phyloP scores from a whole-genome alignment of 306 rosid species.

The Mucuna pruriens region DNA sequence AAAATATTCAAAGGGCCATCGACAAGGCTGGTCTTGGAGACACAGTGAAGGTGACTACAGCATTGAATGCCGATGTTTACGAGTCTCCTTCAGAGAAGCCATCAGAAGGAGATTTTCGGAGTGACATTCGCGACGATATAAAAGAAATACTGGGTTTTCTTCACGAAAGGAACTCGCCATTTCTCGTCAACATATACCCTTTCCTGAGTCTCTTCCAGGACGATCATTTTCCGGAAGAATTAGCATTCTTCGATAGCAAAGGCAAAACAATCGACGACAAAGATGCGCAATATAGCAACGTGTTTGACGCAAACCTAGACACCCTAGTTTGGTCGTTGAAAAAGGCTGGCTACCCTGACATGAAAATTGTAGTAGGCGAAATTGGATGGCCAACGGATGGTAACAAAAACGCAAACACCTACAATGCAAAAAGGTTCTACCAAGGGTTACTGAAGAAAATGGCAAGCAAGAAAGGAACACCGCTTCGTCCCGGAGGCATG shows the following conservation, averaged over 20 bases:
- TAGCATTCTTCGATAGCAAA: constrained; percentile 60
- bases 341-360: constrained; percentile 42
- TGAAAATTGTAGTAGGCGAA: constrained; percentile 71
- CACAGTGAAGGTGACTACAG: constrained; percentile 60
- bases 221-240: constrained; percentile 52
- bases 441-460: constrained; percentile 65
- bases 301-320: constrained; percentile 79
- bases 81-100: constrained; percentile 61
- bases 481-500: constrained; percentile 47
- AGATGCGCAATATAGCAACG: constrained; percentile 51
- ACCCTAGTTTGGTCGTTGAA: constrained; percentile 64
- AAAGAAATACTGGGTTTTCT: constrained; percentile 49
- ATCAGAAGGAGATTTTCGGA: constrained; percentile 65
- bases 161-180: constrained; percentile 49
- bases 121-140: constrained; percentile 44
- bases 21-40: constrained; percentile 57
- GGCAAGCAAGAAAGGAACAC: constrained; percentile 62
- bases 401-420: constrained; percentile 39
- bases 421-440: constrained; percentile 61
- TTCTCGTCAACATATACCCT: constrained; percentile 85
- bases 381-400: constrained; percentile 96
- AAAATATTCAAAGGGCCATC: constrained; percentile 72
- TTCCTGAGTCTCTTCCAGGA: constrained; percentile 66
- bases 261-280: constrained; percentile 47
- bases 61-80: constrained; percentile 81